Evolutionary conservation across 176 grass and related monocot species (phyloP).

Genomic region (Triticum timopheevii): DNA sequence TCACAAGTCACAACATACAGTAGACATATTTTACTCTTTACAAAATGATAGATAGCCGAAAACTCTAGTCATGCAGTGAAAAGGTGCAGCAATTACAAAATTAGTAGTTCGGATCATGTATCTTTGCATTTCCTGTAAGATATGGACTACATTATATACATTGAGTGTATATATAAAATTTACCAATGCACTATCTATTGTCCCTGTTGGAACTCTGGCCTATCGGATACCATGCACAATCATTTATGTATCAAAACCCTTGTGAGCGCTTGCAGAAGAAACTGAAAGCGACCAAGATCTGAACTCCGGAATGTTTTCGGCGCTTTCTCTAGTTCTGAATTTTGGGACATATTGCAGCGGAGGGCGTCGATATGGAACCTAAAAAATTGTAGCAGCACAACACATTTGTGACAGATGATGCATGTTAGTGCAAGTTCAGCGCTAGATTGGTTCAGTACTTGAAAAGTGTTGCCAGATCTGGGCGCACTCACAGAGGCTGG

Average conservation of each 20-base stretch:
- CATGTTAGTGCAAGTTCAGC: neutral
- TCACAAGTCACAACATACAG: too few species aligned
- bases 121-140: neutral
- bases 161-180: neutral
- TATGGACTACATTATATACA: neutral
- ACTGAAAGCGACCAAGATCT: neutral
- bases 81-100: neutral
- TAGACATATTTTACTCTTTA: too few species aligned
- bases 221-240: neutral
- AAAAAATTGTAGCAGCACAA: neutral
- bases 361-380: slow-evolving; percentile 79
- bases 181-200: slow-evolving; percentile 11
- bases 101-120: neutral
- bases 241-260: neutral
- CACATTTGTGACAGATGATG: neutral
- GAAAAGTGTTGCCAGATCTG: neutral
- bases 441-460: neutral
- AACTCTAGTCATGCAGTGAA: neutral
- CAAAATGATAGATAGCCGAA: neutral
- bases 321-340: slow-evolving; percentile 36
- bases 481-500: slow-evolving; percentile 61
- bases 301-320: neutral
- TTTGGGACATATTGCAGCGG: slow-evolving; percentile 69
- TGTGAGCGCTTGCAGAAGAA: neutral
- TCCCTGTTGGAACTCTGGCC: neutral